These are phyloP conservation scores for Asterochloris sp. DNA, from an alignment of 139 green algal species.

Conservation along the genomic window DNA sequence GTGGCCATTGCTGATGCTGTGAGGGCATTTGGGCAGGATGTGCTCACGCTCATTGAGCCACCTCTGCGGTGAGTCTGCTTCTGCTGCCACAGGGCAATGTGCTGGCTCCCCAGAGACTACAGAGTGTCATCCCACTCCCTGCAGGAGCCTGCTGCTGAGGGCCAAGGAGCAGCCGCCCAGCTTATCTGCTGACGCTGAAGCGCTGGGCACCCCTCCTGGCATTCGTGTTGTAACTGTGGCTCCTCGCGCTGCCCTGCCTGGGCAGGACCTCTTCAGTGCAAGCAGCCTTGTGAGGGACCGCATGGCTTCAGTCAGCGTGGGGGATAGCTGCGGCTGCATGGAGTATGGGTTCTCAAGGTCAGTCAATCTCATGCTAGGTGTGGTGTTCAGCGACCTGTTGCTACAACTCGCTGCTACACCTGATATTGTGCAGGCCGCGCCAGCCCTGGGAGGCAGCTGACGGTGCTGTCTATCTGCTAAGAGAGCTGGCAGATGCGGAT, in stretches of 20 bases:
- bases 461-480: constrained; percentile 77
- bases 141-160: constrained; percentile 51
- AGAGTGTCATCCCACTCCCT: no score
- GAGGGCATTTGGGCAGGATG: constrained; percentile 49
- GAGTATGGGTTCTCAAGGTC: constrained; percentile 77
- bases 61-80: constrained; percentile 22
- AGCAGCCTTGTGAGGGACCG: background rate
- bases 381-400: background rate
- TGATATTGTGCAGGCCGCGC: constrained; percentile 1
- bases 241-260: constrained; percentile 58
- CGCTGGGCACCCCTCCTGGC: background rate
- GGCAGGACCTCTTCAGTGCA: constrained; percentile 6
- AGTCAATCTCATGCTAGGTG: background rate
- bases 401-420: background rate
- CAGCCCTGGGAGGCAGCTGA: constrained; percentile 88
- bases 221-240: constrained; percentile 31
- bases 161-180: constrained; percentile 64
- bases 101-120: no score
- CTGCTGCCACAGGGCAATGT: no score
- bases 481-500: constrained; percentile 53
- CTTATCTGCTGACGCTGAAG: background rate
- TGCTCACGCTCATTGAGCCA: constrained; percentile 32
- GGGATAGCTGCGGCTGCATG: constrained; percentile 76
- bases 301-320: constrained; percentile 13
- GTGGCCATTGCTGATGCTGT: constrained; percentile 55